Percentiles rank a stretch among this genome's conserved stretches.
phyloP scores from a whole-genome alignment of 495 filamentous ascomycete species.

The Aspergillus avenaceus region DNA sequence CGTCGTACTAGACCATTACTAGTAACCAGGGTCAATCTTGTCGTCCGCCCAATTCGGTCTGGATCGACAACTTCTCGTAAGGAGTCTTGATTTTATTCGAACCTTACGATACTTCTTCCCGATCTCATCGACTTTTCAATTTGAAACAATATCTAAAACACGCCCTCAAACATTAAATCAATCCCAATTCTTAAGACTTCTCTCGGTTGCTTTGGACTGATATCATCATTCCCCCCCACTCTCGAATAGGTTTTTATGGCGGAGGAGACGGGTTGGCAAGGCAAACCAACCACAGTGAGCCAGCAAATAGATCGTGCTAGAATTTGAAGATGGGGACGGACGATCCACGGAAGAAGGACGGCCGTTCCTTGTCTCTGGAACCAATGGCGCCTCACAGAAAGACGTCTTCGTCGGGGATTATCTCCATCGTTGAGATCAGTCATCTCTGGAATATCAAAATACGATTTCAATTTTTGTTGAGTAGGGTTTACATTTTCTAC shows the following conservation, averaged over 20 bases:
- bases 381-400: constrained; percentile 7
- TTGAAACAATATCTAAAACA: too few species aligned
- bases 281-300: constrained; percentile 12
- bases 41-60: constrained; percentile 10
- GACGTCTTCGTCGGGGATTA: neutral
- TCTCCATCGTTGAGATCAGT: constrained; percentile 2
- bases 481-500: neutral
- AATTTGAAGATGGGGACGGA: constrained; percentile 13
- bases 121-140: too few species aligned
- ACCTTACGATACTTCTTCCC: neutral
- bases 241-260: too few species aligned
- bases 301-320: constrained; percentile 17
- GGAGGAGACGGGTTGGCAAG: constrained; percentile 11
- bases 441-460: neutral
- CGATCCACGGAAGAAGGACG: constrained; percentile 22
- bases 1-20: neutral
- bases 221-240: too few species aligned
- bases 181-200: too few species aligned
- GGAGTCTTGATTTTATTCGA: constrained; percentile 13
- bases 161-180: too few species aligned
- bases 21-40: constrained; percentile 10
- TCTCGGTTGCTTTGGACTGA: too few species aligned
- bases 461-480: neutral
- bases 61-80: constrained; percentile 14
- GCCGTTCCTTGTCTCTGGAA: constrained; percentile 19